Base-by-base conservation (phyloP, 2,329 filamentous ascomycete species). In the Cytospora piceicola region DNA sequence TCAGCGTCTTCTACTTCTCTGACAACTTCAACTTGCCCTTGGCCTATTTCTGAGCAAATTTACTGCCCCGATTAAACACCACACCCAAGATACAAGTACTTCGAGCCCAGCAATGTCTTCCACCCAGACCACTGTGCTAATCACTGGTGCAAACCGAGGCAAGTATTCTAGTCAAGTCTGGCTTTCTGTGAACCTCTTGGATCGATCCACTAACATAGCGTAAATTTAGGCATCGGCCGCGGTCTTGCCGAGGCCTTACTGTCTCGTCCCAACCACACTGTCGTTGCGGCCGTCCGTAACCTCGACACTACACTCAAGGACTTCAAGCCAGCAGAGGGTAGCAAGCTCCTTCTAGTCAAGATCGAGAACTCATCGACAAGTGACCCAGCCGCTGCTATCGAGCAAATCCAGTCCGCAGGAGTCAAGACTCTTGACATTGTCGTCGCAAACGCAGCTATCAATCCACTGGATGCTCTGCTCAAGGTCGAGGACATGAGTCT, bases 261-360 rank as follows among this genome's bases (percentile, higher is more conserved):
- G 29, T 49, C 66, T 14, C 64, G 65, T n/a, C 67, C 66, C 6
- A 55, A 67, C 64, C 66, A 69, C 61, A 64, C 24, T 53, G 63
- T 71, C 39, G 64, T 71, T 29, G 70, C 66, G 36, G 63, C 64
- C 22, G 63, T 67, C 20, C 67, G 70, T 32, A 54, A 68, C 24
- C 58, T 39, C 34, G 55, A 58, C 8, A 58, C 34, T 20, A 39
- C 32, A 8, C 32, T 58, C n/a, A 58, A 24, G n/a, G 32, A 12
- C 32, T 58, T 24, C 55, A 39, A 39, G 27, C 17, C 55, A 6
- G 32, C 55, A 8, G 32, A 58, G 24, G 34, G 55, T 6, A 42
- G n/a, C n/a, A 58, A 39, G 34, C 32, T 58, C 17, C 5, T 39
- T 22, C 2, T 58, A 17, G 55, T 58, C 32, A 58, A 58, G 34